Evolutionary conservation across 371 early-diverging fungal genomes (phyloP).

Genomic region (Blyttiomyces sp.): DNA sequence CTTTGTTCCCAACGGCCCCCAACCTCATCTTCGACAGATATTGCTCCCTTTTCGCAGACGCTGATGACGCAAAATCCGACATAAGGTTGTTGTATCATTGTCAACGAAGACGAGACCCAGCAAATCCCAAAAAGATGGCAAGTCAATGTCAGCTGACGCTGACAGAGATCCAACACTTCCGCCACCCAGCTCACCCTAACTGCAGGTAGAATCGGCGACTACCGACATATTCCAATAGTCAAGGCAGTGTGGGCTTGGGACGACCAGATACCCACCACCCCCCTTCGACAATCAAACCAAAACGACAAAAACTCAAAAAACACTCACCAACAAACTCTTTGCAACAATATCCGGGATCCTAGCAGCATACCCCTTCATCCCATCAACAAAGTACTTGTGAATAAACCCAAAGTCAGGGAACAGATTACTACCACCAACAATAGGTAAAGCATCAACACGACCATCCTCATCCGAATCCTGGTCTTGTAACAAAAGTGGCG

Average conservation of each 20-base stretch:
- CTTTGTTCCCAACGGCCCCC: too few species aligned
- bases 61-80: too few species aligned
- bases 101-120: too few species aligned
- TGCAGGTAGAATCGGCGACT: too few species aligned
- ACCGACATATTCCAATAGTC: too few species aligned
- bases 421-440: too few species aligned
- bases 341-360: constrained; percentile 50
- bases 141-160: too few species aligned
- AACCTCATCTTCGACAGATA: too few species aligned
- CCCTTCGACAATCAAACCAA: background rate
- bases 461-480: background rate
- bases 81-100: background rate
- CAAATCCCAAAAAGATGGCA: too few species aligned
- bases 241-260: background rate
- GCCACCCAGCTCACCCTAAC: too few species aligned
- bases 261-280: background rate
- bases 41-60: too few species aligned
- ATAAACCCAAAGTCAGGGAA: constrained; percentile 54
- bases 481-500: constrained; percentile 3
- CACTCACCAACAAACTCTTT: constrained; percentile 24
- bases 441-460: background rate
- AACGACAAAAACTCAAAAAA: background rate
- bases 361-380: constrained; percentile 82
- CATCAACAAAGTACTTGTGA: constrained; percentile 71
- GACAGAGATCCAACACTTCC: too few species aligned